phyloP scores from a whole-genome alignment of 352 stramenopile genomes.

The Pythium insidiosum region DNA sequence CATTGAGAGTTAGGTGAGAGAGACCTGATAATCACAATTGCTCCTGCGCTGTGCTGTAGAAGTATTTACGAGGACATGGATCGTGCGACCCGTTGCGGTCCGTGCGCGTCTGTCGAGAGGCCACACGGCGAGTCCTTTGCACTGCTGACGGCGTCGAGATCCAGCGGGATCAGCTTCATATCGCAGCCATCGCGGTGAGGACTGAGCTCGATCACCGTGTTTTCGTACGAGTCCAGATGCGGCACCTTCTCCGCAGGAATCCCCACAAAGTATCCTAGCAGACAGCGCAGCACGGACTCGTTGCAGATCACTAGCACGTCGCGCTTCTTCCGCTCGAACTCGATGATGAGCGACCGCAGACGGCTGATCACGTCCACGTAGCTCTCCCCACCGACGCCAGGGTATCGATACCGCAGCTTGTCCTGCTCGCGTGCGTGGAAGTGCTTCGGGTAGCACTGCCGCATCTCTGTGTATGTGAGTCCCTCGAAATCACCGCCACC shows the following conservation, averaged over 20 bases:
- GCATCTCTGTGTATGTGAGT: constrained; percentile 82
- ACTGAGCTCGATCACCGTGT: constrained; percentile 71
- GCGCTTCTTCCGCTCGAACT: constrained; percentile 88
- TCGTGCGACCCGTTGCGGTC: constrained; percentile 1
- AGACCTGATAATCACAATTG: no score
- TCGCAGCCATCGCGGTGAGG: constrained; percentile 80
- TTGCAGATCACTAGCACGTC: constrained; percentile 83
- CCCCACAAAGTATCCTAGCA: constrained; percentile 79
- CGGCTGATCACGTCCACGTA: constrained; percentile 93
- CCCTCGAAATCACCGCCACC: constrained; percentile 88
- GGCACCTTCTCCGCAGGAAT: constrained; percentile 64
- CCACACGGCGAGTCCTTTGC: no score
- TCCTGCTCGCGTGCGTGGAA: constrained; percentile 79
- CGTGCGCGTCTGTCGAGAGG: background rate
- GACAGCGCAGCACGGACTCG: constrained; percentile 67
- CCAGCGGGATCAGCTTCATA: constrained; percentile 74
- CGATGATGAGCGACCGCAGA: constrained; percentile 87
- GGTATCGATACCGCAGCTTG: constrained; percentile 88
- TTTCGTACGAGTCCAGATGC: constrained; percentile 54
- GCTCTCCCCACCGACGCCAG: constrained; percentile 87
- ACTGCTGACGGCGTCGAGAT: constrained; percentile 22
- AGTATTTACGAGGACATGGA: constrained; percentile 15
- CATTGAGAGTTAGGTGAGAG: no score
- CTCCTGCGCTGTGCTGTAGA: no score
- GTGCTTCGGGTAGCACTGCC: constrained; percentile 81